These are phyloP conservation scores for Fragosphaeria purpurea DNA, from an alignment of 2,329 filamentous ascomycete genomes.

Conservation along the genomic window DNA sequence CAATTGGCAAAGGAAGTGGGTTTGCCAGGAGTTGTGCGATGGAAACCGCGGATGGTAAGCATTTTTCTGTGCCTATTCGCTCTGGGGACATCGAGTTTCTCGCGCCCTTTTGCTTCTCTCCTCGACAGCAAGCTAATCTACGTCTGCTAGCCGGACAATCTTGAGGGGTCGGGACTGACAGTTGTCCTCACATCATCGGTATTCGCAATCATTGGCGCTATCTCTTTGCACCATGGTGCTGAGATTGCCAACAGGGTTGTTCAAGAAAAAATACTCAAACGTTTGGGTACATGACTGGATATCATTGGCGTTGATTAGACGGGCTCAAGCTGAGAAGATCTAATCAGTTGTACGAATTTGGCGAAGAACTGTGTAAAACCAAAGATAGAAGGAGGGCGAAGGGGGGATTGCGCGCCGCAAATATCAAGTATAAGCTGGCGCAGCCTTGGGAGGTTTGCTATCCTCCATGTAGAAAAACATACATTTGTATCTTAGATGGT, in stretches of 20 bases:
- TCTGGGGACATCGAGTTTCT: background rate
- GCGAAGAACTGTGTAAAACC: background rate
- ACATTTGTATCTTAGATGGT: too few species aligned
- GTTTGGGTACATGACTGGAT: slow-evolving; percentile 15
- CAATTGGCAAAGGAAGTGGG: slow-evolving; percentile 60
- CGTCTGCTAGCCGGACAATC: slow-evolving; percentile 45
- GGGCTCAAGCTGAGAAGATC: too few species aligned
- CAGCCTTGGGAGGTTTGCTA: too few species aligned
- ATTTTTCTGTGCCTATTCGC: background rate
- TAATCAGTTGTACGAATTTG: background rate
- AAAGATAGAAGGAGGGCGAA: too few species aligned
- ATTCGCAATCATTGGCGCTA: slow-evolving; percentile 77
- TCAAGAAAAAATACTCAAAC: slow-evolving; percentile 62
- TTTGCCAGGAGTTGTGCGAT: slow-evolving; percentile 61
- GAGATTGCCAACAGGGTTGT: slow-evolving; percentile 65
- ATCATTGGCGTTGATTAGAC: too few species aligned
- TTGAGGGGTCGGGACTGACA: slow-evolving; percentile 62
- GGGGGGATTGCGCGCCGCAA: too few species aligned
- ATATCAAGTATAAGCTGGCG: too few species aligned
- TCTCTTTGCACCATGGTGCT: slow-evolving; percentile 80
- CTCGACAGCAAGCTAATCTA: background rate
- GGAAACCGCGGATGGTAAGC: slow-evolving; percentile 75
- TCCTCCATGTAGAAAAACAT: too few species aligned
- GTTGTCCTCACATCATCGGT: slow-evolving; percentile 67
- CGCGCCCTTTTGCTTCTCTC: background rate